phyloP scores from a whole-genome alignment of 495 filamentous ascomycete species.

The Lophiostoma macrostomum region DNA sequence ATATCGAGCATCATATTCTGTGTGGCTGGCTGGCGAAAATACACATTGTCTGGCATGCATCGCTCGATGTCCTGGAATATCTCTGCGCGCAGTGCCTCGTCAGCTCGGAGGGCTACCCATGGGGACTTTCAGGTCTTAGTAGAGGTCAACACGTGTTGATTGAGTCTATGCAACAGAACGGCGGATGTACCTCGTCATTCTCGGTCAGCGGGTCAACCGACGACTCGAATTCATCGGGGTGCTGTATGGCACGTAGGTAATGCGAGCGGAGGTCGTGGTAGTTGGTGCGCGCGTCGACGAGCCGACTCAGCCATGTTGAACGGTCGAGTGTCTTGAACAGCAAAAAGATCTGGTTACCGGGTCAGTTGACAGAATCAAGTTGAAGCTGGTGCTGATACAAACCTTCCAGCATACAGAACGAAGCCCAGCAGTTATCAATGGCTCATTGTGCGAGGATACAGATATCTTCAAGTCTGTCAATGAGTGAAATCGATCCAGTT shows the following conservation, averaged over 20 bases:
- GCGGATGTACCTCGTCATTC: constrained; percentile 64
- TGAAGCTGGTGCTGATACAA: constrained; percentile 26
- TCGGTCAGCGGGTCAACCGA: constrained; percentile 82
- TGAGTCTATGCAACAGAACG: constrained; percentile 15
- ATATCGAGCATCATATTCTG: constrained; percentile 84
- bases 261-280: constrained; percentile 71
- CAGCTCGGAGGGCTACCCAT: constrained; percentile 78
- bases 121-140: constrained; percentile 67
- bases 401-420: constrained; percentile 95
- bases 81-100: constrained; percentile 79
- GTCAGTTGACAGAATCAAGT: background rate
- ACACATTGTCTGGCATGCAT: constrained; percentile 86
- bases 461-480: constrained; percentile 63
- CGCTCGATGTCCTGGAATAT: constrained; percentile 95
- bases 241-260: constrained; percentile 73
- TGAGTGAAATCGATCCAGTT: constrained; percentile 34
- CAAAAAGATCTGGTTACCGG: constrained; percentile 63
- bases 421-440: constrained; percentile 58
- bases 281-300: constrained; percentile 66
- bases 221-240: constrained; percentile 74
- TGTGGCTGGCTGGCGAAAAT: constrained; percentile 76
- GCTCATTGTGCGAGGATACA: constrained; percentile 51
- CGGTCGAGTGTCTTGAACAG: constrained; percentile 69
- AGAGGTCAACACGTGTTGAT: constrained; percentile 37
- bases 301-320: constrained; percentile 63